Evolutionary conservation across 805 yeast species (phyloP).

Genomic region (Allodekkera sacchari): DNA sequence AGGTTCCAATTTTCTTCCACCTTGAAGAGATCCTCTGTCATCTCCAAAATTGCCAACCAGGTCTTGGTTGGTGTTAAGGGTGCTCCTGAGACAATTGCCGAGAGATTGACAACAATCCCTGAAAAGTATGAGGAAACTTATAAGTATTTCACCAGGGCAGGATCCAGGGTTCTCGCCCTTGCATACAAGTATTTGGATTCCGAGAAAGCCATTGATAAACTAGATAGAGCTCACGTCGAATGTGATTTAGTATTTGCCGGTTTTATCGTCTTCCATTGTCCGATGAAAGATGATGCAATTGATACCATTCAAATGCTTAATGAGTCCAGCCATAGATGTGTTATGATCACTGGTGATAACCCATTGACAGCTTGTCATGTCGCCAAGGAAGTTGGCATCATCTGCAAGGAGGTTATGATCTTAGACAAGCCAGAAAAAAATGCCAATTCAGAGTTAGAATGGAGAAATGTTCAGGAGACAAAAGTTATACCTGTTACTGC

Average conservation of each 20-base stretch:
- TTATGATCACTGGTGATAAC: conserved; percentile 98
- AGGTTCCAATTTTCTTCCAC: conserved; percentile 97
- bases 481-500: conserved; percentile 60
- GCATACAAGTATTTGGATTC: conserved; percentile 66
- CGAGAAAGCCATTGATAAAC: conserved; percentile 42
- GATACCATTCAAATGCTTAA: conserved; percentile 87
- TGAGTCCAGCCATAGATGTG: conserved; percentile 89
- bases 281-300: conserved; percentile 87
- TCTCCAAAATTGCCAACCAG: conserved; percentile 47
- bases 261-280: conserved; percentile 94
- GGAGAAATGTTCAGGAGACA: conserved; percentile 82
- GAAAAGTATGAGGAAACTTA: conserved; percentile 73
- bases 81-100: conserved; percentile 92
- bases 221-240: conserved; percentile 74
- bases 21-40: conserved; percentile 87
- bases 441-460: conserved; percentile 49
- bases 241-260: conserved; percentile 74
- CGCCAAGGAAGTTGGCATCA: conserved; percentile 85
- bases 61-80: conserved; percentile 86
- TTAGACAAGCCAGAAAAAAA: conserved; percentile 77
- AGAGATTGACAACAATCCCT: conserved; percentile 67
- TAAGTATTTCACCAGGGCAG: conserved; percentile 88
- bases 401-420: conserved; percentile 75
- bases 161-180: conserved; percentile 93
- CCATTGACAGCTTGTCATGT: conserved; percentile 98